A percentile compares a stretch with the other conserved stretches of the same genome.
Evolutionary conservation across 2,329 filamentous ascomycete genomes (phyloP).

Genomic region (Purpureocillium lavendulum): DNA sequence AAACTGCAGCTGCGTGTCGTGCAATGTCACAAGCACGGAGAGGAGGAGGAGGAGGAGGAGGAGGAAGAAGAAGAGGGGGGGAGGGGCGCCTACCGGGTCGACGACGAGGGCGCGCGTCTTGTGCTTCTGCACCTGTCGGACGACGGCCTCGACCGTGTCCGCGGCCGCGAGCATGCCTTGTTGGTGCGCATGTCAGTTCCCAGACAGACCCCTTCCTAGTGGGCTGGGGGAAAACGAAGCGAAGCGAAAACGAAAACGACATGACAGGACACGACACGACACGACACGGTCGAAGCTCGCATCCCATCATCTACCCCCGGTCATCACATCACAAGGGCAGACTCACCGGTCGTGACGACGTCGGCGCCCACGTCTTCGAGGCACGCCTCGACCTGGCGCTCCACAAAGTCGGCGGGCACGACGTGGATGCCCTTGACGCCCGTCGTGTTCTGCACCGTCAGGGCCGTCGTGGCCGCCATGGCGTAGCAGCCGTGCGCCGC

Average conservation of each 20-base stretch:
- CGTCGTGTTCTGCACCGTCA: conserved; percentile 92
- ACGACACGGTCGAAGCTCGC: no score
- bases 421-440: conserved; percentile 77
- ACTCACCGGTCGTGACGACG: conserved; percentile 81
- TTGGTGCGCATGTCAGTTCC: conserved; percentile 1
- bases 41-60: no score
- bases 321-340: no score
- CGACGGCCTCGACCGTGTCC: conserved; percentile 28
- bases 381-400: conserved; percentile 77
- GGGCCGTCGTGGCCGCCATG: conserved; percentile 88
- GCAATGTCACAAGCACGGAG: no score
- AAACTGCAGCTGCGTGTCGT: conserved; percentile 3
- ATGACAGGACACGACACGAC: no score
- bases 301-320: no score
- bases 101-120: conserved; percentile 23
- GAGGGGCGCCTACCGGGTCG: conserved; percentile 23
- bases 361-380: conserved; percentile 79
- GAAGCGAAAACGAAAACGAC: no score
- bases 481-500: conserved; percentile 90
- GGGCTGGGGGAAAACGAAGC: no score
- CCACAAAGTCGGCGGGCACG: conserved; percentile 69
- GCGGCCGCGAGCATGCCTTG: conserved; percentile 29
- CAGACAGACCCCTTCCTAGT: no score
- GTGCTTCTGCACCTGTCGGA: conserved; percentile 20
- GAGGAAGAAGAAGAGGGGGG: not conserved